Evolutionary conservation across 2,329 filamentous ascomycete species (phyloP), one percentile per base, ranked within the genome.

Genomic region (Paramyrothecium roridum): DNA sequence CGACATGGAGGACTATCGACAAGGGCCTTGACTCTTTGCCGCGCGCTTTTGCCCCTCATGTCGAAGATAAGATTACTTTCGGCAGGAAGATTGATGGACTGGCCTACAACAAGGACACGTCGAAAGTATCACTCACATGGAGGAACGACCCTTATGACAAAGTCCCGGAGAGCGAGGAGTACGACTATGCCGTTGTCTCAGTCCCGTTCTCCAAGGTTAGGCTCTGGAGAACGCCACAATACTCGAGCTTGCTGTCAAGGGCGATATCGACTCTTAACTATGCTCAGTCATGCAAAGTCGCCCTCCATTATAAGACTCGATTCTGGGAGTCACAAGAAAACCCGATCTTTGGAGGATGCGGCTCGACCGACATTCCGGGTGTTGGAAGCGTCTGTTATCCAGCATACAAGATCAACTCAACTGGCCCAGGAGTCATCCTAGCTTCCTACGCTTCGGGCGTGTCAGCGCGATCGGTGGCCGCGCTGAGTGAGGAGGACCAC

Each of bases 251-350:
- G 8, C 47, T 69, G 17, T 58, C 56, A 0, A 63, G 67, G 1
- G 64, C 63, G 2, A 68, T 68, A 37, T 57, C 63, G 34, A 58
- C 64, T 3, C 61, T 59, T 1, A 53, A 62, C 54, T 69, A 63
- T 50, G 57, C 57, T 8, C 69, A 59, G 13, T 61, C 65, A 2
- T 60, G 62, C 52, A 72, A 72, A 61, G 75, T 86, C 2, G 77
- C 81, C 0, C 70, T 86, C 3, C 81, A 82, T 61, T 85, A 83
- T 67, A 73, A 80, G 61, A 80, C 81, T 0, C 78, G 83, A 21
- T 67, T 66, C 59, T 67, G 64, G 65, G 62, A 66, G 40, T 19
- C 68, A 54, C 60, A 65, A 11, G 64, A 66, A 13, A 54, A 58
- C 16, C 65, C 65, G 43, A 66, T 67, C 47, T 67, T 63, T 56